These are phyloP conservation scores for Saposhnikovia divaricata DNA, from an alignment of 129 eudicot genomes.

Conservation along the genomic window DNA sequence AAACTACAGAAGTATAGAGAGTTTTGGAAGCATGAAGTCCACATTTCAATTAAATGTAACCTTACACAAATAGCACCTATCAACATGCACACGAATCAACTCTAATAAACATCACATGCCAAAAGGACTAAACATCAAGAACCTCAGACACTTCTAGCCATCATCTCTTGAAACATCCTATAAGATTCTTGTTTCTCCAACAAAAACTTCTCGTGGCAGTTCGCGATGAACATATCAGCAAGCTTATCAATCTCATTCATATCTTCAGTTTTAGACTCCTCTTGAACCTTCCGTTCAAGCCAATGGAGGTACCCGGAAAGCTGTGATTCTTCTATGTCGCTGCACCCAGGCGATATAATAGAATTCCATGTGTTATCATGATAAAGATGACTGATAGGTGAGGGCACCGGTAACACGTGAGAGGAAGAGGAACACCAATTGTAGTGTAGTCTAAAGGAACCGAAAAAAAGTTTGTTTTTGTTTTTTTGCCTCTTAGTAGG, in stretches of 20 bases:
- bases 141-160: slow-evolving; percentile 90
- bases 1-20: neutral
- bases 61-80: neutral
- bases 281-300: slow-evolving; percentile 74
- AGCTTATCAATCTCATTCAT: slow-evolving; percentile 75
- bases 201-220: slow-evolving; percentile 87
- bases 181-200: slow-evolving; percentile 91
- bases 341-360: slow-evolving; percentile 17
- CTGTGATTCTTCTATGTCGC: slow-evolving; percentile 33
- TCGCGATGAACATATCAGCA: slow-evolving; percentile 88
- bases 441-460: slow-evolving; percentile 86
- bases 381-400: slow-evolving; percentile 34
- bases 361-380: slow-evolving; percentile 72
- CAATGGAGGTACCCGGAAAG: slow-evolving; percentile 88
- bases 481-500: slow-evolving; percentile 39
- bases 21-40: slow-evolving; percentile 1
- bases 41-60: neutral
- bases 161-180: slow-evolving; percentile 89
- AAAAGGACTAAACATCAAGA: neutral
- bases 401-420: slow-evolving; percentile 63
- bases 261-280: slow-evolving; percentile 18
- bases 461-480: slow-evolving; percentile 62
- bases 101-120: neutral
- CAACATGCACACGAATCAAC: no score
- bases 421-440: slow-evolving; percentile 97